Evolutionary conservation across 75 land plant genomes (phyloP).

Genomic region (Picea sitchensis): DNA sequence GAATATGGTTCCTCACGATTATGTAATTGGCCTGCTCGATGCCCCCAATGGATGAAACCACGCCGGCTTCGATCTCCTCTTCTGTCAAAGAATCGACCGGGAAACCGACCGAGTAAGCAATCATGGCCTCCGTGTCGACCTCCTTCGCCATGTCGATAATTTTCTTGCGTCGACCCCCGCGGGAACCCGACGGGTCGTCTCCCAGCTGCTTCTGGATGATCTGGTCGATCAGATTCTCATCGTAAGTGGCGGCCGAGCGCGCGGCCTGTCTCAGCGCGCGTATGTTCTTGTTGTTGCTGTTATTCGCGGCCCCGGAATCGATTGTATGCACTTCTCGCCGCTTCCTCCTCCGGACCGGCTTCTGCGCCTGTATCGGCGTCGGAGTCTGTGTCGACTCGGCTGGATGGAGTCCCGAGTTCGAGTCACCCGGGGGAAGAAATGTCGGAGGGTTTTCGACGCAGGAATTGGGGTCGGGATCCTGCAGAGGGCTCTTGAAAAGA

Average conservation of each 20-base stretch:
- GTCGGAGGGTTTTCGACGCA: too few species aligned
- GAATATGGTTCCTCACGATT: constrained; percentile 77
- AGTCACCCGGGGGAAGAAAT: too few species aligned
- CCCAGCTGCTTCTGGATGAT: constrained; percentile 19
- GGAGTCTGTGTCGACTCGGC: too few species aligned
- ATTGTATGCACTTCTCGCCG: too few species aligned
- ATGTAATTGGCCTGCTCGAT: constrained; percentile 82
- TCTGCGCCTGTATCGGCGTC: too few species aligned
- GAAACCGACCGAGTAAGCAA: constrained; percentile 77
- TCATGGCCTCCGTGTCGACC: constrained; percentile 69
- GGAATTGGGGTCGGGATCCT: too few species aligned
- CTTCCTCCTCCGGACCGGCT: too few species aligned
- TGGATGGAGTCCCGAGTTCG: too few species aligned
- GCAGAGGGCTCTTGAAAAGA: too few species aligned
- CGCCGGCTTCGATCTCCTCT: constrained; percentile 85
- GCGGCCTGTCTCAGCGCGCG: constrained; percentile 29
- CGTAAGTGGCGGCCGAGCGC: background rate
- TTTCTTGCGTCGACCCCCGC: constrained; percentile 18
- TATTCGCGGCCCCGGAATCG: background rate
- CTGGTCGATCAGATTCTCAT: background rate
- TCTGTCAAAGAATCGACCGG: constrained; percentile 74
- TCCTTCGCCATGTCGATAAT: constrained; percentile 50
- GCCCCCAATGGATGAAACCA: constrained; percentile 57
- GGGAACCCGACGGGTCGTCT: background rate
- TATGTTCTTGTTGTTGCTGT: background rate